These are phyloP conservation scores for Pyricularia grisea DNA, from an alignment of 2,329 filamentous ascomycete genomes.

Conservation along the genomic window DNA sequence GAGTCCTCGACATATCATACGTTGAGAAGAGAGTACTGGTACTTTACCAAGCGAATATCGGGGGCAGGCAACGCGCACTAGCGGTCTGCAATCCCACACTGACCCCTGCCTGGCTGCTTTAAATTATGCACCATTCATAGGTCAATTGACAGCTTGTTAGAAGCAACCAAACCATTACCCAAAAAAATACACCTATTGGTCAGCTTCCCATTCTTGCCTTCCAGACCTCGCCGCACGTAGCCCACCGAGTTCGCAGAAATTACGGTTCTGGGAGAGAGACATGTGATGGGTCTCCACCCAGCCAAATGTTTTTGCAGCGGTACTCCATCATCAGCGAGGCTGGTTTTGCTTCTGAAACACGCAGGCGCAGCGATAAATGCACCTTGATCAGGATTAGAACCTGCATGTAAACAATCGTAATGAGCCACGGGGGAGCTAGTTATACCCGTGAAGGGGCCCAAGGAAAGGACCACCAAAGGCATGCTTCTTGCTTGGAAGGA, in stretches of 20 bases:
- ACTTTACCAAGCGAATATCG: background rate
- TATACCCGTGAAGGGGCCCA: background rate
- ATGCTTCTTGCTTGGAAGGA: background rate
- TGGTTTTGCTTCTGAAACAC: background rate
- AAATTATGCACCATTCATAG: background rate
- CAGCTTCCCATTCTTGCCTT: background rate
- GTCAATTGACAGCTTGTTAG: background rate
- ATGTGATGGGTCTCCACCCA: background rate
- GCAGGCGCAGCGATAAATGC: background rate
- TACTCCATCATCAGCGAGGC: background rate
- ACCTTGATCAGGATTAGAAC: background rate
- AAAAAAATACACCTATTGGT: background rate
- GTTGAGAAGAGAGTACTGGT: background rate
- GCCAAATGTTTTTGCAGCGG: background rate
- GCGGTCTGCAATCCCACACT: background rate
- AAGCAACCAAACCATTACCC: background rate
- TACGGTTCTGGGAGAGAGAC: background rate
- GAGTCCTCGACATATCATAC: background rate
- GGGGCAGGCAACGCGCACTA: background rate
- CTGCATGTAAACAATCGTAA: background rate
- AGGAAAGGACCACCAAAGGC: background rate
- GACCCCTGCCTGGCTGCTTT: background rate
- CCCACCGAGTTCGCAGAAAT: background rate
- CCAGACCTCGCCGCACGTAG: background rate
- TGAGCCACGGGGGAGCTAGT: background rate